Percentiles rank a stretch among this genome's conserved stretches.
These are phyloP conservation scores for Trichaptum fuscoviolaceum DNA, from an alignment of 768 basidiomycete genomes.

Conservation along the genomic window DNA sequence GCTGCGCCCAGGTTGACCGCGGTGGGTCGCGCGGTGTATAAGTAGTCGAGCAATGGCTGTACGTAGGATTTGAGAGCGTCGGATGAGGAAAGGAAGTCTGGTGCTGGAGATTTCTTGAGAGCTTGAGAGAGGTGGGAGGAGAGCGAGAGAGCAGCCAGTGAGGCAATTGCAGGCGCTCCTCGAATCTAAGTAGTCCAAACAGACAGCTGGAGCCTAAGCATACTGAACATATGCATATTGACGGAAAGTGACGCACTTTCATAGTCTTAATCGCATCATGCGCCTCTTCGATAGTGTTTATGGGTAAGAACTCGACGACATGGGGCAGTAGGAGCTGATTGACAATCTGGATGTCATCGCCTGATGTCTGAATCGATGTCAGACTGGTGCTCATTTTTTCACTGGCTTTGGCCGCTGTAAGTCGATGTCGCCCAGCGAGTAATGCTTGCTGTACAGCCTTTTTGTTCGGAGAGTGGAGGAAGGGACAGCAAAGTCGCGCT, in stretches of 20 bases:
- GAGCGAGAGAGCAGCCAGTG: slow-evolving; percentile 80
- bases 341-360: slow-evolving; percentile 71
- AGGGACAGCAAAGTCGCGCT: neutral
- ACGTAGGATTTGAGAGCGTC: slow-evolving; percentile 50
- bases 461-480: neutral
- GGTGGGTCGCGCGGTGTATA: slow-evolving; percentile 88
- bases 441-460: too few relatives aligned
- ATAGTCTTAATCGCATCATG: slow-evolving; percentile 94
- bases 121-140: slow-evolving; percentile 57
- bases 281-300: slow-evolving; percentile 75
- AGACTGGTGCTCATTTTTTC: slow-evolving; percentile 21
- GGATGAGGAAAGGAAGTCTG: slow-evolving; percentile 52
- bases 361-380: slow-evolving; percentile 38
- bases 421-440: too few relatives aligned
- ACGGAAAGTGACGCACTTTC: slow-evolving; percentile 51
- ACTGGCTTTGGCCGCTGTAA: too few relatives aligned
- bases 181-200: slow-evolving; percentile 47
- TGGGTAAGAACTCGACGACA: slow-evolving; percentile 54
- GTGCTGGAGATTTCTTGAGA: slow-evolving; percentile 38
- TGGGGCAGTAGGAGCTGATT: slow-evolving; percentile 88
- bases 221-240: slow-evolving; percentile 2
- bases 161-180: slow-evolving; percentile 93
- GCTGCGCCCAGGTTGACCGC: slow-evolving; percentile 93
- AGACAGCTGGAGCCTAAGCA: neutral
- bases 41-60: slow-evolving; percentile 55